Evolutionary conservation across 352 stramenopile genomes (phyloP).

Genomic region (Phytopythium helicoides): DNA sequence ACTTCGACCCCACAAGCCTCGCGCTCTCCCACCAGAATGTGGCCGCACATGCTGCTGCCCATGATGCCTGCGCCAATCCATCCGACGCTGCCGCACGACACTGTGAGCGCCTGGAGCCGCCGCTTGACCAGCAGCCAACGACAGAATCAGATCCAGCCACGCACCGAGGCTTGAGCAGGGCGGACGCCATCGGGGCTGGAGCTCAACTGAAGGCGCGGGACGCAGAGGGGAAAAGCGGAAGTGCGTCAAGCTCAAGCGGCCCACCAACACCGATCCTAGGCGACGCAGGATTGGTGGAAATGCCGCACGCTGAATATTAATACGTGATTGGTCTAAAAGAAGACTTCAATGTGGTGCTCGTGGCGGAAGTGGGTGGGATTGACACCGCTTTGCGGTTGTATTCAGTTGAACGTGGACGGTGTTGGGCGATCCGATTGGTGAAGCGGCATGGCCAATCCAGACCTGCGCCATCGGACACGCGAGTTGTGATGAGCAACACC

Average conservation of each 20-base stretch:
- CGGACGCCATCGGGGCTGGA: conserved; percentile 1
- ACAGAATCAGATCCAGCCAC: not conserved
- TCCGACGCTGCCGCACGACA: conserved; percentile 44
- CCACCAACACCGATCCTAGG: not conserved
- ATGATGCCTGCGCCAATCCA: conserved; percentile 89
- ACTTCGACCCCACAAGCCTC: too few relatives aligned
- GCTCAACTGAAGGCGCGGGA: not conserved
- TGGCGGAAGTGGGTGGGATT: not conserved
- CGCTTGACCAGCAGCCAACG: not conserved
- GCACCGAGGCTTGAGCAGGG: conserved; percentile 6
- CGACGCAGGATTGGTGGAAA: too few relatives aligned
- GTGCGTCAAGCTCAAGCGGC: conserved; percentile 1
- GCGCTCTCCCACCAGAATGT: conserved; percentile 87
- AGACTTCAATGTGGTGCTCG: not conserved
- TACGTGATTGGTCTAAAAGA: conserved; percentile 6
- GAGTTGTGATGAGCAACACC: not conserved
- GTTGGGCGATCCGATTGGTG: not conserved
- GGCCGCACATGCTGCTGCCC: conserved; percentile 85
- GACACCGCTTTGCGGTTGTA: not conserved
- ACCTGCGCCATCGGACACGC: not conserved
- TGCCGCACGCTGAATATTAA: too few relatives aligned
- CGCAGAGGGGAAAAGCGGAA: conserved; percentile 1
- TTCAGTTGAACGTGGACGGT: not conserved
- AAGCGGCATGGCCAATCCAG: not conserved
- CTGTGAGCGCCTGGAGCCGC: too few relatives aligned